These are phyloP conservation scores for Lichtheimia corymbifera DNA, from an alignment of 371 early-diverging fungal genomes.

Conservation along the genomic window DNA sequence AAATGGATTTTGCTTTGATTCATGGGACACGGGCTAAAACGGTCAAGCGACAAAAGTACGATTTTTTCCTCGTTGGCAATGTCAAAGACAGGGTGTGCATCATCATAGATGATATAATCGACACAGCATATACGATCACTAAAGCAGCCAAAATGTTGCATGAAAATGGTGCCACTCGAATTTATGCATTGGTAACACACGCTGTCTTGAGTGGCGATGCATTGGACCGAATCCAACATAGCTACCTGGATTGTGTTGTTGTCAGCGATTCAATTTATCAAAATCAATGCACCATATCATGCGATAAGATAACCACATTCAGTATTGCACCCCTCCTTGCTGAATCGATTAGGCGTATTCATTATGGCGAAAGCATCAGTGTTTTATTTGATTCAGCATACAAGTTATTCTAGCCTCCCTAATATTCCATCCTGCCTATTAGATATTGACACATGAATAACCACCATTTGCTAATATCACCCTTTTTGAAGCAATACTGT, in stretches of 20 bases:
- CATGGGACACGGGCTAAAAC: slow-evolving; percentile 77
- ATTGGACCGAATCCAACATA: slow-evolving; percentile 72
- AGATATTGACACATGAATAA: background rate
- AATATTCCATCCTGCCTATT: background rate
- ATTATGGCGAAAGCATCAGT: slow-evolving; percentile 92
- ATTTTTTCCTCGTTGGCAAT: slow-evolving; percentile 91
- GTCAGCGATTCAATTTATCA: slow-evolving; percentile 92
- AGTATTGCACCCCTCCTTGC: slow-evolving; percentile 86
- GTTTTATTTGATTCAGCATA: slow-evolving; percentile 70
- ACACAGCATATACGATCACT: slow-evolving; percentile 89
- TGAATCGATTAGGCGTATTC: slow-evolving; percentile 93
- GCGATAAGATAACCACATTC: slow-evolving; percentile 75
- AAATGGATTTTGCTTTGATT: slow-evolving; percentile 87
- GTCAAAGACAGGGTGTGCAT: slow-evolving; percentile 83
- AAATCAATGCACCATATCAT: slow-evolving; percentile 62
- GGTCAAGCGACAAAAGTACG: slow-evolving; percentile 49
- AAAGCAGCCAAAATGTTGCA: slow-evolving; percentile 84
- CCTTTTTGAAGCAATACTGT: background rate
- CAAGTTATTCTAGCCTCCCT: slow-evolving; percentile 18
- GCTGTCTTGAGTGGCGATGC: slow-evolving; percentile 87
- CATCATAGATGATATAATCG: slow-evolving; percentile 95
- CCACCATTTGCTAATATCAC: background rate
- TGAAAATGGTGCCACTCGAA: slow-evolving; percentile 83
- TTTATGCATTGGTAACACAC: slow-evolving; percentile 93
- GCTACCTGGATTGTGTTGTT: slow-evolving; percentile 72